Conservation (phyloP, 2,329 filamentous ascomycete genomes). For the Exophiala calicioides region DNA sequence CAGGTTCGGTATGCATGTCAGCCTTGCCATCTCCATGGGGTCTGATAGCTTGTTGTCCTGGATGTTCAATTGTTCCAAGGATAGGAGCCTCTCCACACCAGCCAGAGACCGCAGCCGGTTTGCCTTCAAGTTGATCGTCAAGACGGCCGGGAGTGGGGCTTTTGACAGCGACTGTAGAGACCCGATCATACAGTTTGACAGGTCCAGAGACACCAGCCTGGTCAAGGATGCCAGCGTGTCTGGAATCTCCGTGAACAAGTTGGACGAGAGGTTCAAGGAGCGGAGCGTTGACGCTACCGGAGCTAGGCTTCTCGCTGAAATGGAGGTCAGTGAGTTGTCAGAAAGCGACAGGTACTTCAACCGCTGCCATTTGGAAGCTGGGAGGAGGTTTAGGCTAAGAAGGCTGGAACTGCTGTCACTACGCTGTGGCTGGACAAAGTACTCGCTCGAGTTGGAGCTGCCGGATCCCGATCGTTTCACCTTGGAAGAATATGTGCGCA, state of each 20-base stretch:
- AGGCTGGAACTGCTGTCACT: slow-evolving; percentile 77
- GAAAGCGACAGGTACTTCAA: slow-evolving; percentile 86
- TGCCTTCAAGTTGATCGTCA: slow-evolving; percentile 83
- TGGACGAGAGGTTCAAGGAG: slow-evolving; percentile 88
- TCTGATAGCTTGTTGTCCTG: slow-evolving; percentile 90
- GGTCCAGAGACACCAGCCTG: slow-evolving; percentile 84
- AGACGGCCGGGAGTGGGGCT: slow-evolving; percentile 88
- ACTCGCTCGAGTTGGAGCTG: slow-evolving; percentile 80
- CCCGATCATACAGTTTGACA: slow-evolving; percentile 97
- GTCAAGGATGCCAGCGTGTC: slow-evolving; percentile 85
- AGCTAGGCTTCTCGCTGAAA: slow-evolving; percentile 72
- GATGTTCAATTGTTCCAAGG: slow-evolving; percentile 85
- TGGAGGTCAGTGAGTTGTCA: slow-evolving; percentile 83
- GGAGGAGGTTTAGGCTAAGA: slow-evolving; percentile 69
- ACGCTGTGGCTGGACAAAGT: slow-evolving; percentile 52
- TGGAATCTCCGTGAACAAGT: slow-evolving; percentile 91
- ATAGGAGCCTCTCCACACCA: slow-evolving; percentile 84
- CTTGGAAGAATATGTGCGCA: slow-evolving; percentile 68
- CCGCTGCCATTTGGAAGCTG: slow-evolving; percentile 91
- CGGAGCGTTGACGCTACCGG: slow-evolving; percentile 86
- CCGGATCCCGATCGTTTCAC: slow-evolving; percentile 85
- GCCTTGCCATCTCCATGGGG: slow-evolving; percentile 81
- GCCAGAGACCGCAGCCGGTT: slow-evolving; percentile 86
- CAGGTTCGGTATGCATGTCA: slow-evolving; percentile 89
- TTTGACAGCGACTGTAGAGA: slow-evolving; percentile 83